Percentiles rank a stretch among this genome's conserved stretches.
These are phyloP conservation scores for Trypanosoma melophagium DNA, from an alignment of 208 protist genomes.

Conservation along the genomic window DNA sequence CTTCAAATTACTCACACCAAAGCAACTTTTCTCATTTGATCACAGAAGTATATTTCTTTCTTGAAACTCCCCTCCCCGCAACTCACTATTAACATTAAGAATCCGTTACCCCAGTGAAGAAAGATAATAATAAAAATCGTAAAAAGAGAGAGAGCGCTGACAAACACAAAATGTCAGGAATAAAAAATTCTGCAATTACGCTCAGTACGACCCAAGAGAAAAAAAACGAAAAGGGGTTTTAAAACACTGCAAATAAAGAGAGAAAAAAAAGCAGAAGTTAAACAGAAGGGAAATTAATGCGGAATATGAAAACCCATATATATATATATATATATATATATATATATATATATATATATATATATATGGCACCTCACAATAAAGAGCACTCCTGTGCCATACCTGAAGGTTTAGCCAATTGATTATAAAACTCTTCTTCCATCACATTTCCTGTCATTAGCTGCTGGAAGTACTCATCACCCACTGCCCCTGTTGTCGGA, in stretches of 20 bases:
- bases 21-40: too few relatives aligned
- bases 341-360: neutral
- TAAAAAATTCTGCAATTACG: neutral
- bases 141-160: neutral
- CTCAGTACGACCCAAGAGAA: neutral
- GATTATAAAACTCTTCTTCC: constrained; percentile 36
- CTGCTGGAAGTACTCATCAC: constrained; percentile 11
- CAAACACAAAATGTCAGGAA: constrained; percentile 1
- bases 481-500: constrained; percentile 5
- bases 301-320: neutral
- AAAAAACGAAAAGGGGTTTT: constrained; percentile 5
- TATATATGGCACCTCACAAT: constrained; percentile 12
- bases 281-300: neutral
- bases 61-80: too few relatives aligned
- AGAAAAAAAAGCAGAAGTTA: neutral
- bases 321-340: neutral
- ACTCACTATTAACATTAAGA: too few relatives aligned
- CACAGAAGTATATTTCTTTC: too few relatives aligned
- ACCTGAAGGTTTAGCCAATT: constrained; percentile 31
- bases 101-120: neutral
- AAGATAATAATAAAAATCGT: constrained; percentile 11
- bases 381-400: constrained; percentile 32
- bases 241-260: constrained; percentile 1
- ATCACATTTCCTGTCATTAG: constrained; percentile 19
- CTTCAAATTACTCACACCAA: too few relatives aligned